Evolutionary conservation across 2,329 filamentous ascomycete species (phyloP).

Genomic region (Apiospora saccharicola): DNA sequence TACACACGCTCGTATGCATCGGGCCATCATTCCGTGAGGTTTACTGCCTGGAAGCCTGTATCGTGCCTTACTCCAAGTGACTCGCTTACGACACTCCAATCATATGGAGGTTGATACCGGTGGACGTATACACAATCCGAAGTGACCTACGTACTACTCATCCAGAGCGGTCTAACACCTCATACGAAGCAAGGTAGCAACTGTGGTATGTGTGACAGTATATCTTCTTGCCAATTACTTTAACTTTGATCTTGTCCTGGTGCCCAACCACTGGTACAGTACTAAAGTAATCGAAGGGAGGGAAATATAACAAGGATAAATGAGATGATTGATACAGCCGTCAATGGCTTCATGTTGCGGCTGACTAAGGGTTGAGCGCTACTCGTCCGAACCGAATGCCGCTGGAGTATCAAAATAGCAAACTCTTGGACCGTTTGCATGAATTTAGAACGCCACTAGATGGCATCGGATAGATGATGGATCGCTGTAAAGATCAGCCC

Average conservation of each 20-base stretch:
- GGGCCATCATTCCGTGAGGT: not conserved
- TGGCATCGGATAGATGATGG: not conserved
- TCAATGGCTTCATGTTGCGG: not conserved
- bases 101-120: not conserved
- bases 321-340: not conserved
- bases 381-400: not conserved
- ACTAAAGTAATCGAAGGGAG: not conserved
- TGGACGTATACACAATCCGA: not conserved
- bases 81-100: not conserved
- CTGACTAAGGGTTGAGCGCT: not conserved
- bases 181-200: not conserved
- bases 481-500: not conserved
- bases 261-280: not conserved
- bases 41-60: not conserved
- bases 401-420: not conserved
- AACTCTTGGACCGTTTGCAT: not conserved
- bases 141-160: not conserved
- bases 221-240: not conserved
- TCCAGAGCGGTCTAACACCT: not conserved
- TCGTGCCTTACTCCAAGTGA: not conserved
- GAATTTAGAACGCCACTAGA: not conserved
- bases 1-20: not conserved
- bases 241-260: not conserved
- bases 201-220: not conserved
- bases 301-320: not conserved